These are phyloP conservation scores for Syzygium syzygioides DNA, from an alignment of 441 rosid genomes.

Conservation along the genomic window DNA sequence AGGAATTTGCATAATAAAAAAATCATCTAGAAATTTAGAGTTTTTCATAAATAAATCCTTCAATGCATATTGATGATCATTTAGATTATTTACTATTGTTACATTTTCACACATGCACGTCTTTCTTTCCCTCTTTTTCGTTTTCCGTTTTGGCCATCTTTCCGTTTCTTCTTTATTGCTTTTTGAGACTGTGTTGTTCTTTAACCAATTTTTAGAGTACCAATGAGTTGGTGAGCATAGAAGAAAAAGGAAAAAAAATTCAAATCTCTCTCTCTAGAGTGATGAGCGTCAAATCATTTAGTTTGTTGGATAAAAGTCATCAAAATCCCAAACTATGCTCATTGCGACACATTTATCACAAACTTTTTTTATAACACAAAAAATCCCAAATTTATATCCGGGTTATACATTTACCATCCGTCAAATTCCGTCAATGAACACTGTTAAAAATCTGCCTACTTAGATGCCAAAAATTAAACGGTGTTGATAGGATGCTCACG, in stretches of 20 bases:
- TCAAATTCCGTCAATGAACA: too few relatives aligned
- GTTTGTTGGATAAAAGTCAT: background rate
- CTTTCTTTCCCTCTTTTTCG: background rate
- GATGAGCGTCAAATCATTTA: background rate
- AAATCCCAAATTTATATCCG: too few relatives aligned
- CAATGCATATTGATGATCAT: background rate
- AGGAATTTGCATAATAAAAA: background rate
- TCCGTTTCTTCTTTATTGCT: background rate
- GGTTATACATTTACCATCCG: too few relatives aligned
- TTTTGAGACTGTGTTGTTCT: background rate
- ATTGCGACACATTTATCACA: too few relatives aligned
- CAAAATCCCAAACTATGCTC: too few relatives aligned
- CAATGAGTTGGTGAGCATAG: background rate
- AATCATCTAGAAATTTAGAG: background rate
- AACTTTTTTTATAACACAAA: too few relatives aligned
- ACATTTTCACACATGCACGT: background rate
- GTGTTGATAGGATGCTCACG: too few relatives aligned
- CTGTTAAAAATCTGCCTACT: too few relatives aligned
- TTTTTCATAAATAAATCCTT: background rate
- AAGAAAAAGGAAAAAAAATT: background rate
- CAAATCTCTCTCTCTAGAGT: background rate
- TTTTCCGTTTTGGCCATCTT: background rate
- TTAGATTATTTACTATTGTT: background rate
- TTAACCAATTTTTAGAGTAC: background rate
- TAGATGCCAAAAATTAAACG: too few relatives aligned